Evolutionary conservation across 805 yeast species (phyloP).

Genomic region (Teunomyces stri): DNA sequence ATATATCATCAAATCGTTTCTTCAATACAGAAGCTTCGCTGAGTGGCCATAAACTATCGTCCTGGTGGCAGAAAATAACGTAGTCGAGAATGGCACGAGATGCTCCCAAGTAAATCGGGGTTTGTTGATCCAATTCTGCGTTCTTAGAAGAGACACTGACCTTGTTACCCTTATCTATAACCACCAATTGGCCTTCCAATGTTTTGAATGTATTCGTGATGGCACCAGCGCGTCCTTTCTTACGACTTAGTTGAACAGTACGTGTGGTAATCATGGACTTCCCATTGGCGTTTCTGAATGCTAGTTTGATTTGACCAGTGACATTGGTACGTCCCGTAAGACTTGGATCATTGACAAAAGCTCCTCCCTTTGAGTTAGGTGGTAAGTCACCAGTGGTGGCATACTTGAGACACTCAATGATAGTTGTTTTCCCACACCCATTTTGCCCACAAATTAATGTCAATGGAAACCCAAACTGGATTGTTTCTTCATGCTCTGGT

Average conservation of each 20-base stretch:
- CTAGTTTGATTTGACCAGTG: conserved; percentile 86
- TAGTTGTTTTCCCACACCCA: conserved; percentile 95
- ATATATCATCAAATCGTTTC: conserved; percentile 92
- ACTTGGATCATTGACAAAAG: conserved; percentile 91
- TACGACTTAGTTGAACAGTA: conserved; percentile 70
- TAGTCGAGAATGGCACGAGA: conserved; percentile 84
- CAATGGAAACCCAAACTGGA: conserved; percentile 85
- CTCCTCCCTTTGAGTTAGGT: conserved; percentile 94
- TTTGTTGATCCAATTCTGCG: conserved; percentile 71
- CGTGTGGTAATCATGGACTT: conserved; percentile 83
- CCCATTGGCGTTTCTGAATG: conserved; percentile 71
- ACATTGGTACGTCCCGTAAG: conserved; percentile 73
- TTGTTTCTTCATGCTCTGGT: conserved; percentile 77
- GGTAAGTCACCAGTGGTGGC: conserved; percentile 96
- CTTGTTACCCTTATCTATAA: conserved; percentile 62
- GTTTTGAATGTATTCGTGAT: conserved; percentile 69
- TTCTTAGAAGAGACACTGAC: conserved; percentile 77
- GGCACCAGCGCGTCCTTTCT: conserved; percentile 40
- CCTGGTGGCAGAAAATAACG: conserved; percentile 96
- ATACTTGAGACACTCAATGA: conserved; percentile 89
- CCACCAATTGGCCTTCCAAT: conserved; percentile 81
- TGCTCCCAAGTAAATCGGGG: conserved; percentile 84
- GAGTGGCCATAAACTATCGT: conserved; percentile 94
- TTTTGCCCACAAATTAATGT: conserved; percentile 94
- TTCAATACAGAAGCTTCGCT: conserved; percentile 87